Evolutionary conservation across 1,284 basidiomycete genomes (phyloP).

Genomic region (Rhizopogon hawkerae): DNA sequence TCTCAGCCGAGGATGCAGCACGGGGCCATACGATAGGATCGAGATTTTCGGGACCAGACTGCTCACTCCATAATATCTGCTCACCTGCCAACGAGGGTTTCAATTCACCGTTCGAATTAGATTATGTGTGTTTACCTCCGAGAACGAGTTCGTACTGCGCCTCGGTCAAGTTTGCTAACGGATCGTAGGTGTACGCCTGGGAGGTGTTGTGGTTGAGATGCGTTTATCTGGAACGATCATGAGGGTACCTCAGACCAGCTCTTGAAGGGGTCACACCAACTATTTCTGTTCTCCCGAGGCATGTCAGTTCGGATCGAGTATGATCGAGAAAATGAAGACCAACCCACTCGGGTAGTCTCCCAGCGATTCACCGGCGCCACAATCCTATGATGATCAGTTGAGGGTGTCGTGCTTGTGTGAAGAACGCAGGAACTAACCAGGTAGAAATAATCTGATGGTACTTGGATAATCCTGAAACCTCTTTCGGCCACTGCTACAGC

Average conservation of each 20-base stretch:
- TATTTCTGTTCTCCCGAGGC: constrained; percentile 27
- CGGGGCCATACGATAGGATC: constrained; percentile 51
- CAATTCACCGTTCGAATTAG: neutral
- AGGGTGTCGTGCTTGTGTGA: neutral
- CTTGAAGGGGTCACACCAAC: constrained; percentile 51
- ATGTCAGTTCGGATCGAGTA: constrained; percentile 8
- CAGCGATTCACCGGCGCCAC: constrained; percentile 17
- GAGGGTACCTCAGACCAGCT: constrained; percentile 37
- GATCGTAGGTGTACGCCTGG: constrained; percentile 48
- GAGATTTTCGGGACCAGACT: constrained; percentile 44
- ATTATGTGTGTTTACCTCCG: constrained; percentile 32
- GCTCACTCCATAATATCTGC: constrained; percentile 49
- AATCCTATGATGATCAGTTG: constrained; percentile 43
- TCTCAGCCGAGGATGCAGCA: constrained; percentile 50
- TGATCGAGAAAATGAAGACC: constrained; percentile 5
- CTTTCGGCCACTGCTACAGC: constrained; percentile 50
- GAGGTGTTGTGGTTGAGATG: neutral
- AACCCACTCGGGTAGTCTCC: constrained; percentile 21
- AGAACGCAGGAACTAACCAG: constrained; percentile 40
- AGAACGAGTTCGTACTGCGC: constrained; percentile 34
- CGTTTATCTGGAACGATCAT: neutral
- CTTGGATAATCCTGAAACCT: constrained; percentile 60
- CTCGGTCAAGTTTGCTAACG: constrained; percentile 34
- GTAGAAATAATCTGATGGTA: constrained; percentile 70
- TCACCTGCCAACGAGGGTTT: constrained; percentile 22